These are phyloP conservation scores for Huntiella bhutanensis DNA, from an alignment of 2,329 filamentous ascomycete species.

Conservation along the genomic window DNA sequence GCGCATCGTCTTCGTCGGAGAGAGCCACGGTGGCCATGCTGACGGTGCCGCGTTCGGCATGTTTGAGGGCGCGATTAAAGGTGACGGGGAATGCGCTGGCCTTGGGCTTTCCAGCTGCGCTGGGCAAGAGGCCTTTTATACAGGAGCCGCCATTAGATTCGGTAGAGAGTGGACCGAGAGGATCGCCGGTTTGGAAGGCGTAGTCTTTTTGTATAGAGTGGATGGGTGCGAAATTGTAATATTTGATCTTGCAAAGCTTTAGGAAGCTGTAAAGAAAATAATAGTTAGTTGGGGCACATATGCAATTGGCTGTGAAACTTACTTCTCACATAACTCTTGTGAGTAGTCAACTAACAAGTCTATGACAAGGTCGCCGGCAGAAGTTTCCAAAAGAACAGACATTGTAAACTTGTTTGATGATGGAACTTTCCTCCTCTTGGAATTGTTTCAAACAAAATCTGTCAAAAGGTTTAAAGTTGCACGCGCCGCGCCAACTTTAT, in stretches of 20 bases:
- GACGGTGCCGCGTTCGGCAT: slow-evolving; percentile 74
- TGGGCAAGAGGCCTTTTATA: slow-evolving; percentile 71
- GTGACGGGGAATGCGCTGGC: slow-evolving; percentile 68
- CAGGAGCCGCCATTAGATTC: slow-evolving; percentile 84
- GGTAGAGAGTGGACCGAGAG: slow-evolving; percentile 64
- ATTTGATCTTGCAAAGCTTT: slow-evolving; percentile 97
- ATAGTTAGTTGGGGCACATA: slow-evolving; percentile 1
- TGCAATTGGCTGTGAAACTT: slow-evolving; percentile 22
- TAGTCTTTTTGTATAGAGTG: slow-evolving; percentile 89
- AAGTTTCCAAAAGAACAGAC: slow-evolving; percentile 90
- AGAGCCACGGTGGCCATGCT: slow-evolving; percentile 90
- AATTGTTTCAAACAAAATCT: too few species aligned
- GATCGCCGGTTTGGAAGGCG: slow-evolving; percentile 90
- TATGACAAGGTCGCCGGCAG: slow-evolving; percentile 81
- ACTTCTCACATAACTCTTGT: slow-evolving; percentile 90
- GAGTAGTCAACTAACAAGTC: slow-evolving; percentile 79
- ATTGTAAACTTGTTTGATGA: slow-evolving; percentile 26
- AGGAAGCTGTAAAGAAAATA: slow-evolving; percentile 46
- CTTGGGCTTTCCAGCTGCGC: slow-evolving; percentile 26
- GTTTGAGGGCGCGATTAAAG: slow-evolving; percentile 73
- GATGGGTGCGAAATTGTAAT: slow-evolving; percentile 92
- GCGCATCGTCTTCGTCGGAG: slow-evolving; percentile 59
- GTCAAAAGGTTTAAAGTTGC: too few species aligned
- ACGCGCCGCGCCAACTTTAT: too few species aligned
- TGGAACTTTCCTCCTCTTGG: too few species aligned